Conservation (phyloP, 257 asterid genomes). For the Agastache rugosa region DNA sequence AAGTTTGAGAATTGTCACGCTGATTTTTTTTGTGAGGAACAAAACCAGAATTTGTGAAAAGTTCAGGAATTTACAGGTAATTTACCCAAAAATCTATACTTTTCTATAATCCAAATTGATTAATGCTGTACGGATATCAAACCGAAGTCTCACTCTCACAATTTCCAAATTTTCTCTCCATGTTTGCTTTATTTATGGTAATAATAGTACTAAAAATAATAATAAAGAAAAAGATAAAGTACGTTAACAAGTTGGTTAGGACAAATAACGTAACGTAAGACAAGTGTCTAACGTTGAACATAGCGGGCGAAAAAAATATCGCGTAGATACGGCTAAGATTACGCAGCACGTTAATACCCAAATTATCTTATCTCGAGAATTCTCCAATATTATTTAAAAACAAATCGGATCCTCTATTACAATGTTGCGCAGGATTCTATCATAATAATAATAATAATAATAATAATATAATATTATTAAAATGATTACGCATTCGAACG, state of each 20-base stretch:
- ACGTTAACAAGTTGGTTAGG: neutral
- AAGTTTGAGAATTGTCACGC: no score
- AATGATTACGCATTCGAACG: no score
- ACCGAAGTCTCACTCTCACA: neutral
- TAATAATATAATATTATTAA: no score
- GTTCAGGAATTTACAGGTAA: no score
- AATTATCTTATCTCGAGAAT: neutral
- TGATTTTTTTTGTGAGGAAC: no score
- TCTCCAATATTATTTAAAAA: no score
- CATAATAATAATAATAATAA: no score
- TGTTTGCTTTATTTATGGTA: neutral
- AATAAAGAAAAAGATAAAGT: neutral
- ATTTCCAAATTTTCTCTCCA: neutral
- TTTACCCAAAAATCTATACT: no score
- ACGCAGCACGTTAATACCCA: conserved; percentile 31
- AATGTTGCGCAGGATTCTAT: no score
- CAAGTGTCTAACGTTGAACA: neutral
- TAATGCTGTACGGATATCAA: neutral
- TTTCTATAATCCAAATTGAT: neutral
- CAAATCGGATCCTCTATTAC: no score
- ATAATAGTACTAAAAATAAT: neutral
- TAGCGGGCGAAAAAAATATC: neutral
- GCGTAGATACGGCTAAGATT: conserved; percentile 34
- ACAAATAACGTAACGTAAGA: neutral
- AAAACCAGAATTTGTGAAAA: no score